Evolutionary conservation across 208 protist species (phyloP), one percentile per base, ranked within the genome.

Genomic region (Blechomonas ayalai): DNA sequence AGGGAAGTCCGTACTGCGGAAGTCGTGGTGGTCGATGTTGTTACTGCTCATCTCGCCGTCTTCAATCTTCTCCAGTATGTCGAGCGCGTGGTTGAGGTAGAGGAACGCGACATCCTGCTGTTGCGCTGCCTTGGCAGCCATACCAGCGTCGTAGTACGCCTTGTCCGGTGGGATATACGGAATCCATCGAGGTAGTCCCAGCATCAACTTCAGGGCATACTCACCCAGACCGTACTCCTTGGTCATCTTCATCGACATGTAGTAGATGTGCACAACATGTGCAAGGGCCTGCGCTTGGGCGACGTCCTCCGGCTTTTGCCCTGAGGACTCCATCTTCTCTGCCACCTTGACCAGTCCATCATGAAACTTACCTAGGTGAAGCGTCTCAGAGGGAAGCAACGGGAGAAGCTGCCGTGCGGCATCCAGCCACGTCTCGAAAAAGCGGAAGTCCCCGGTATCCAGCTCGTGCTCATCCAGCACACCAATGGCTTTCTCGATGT

Each of bases 121-220:
- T 15, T 61, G 19, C 2, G 41, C 59, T 4, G 57, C 60, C 62
- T 85, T 93, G 23, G 83, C 82, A 1, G 85, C 90, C 62, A 89
- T 88, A 39, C 95, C 95, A 9, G 95, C 95, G 56, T 98, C 92
- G 73, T 96, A 99, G 67, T 97, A 98, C 0, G 90, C 91, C 71
- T 95, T 92, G 55, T 98, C 97, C 6, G 93, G 80, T 0, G 95
- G 70, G 27, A 98, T 62, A 34, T 74, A 58, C 5, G 85, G 78
- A 38, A 90, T 77, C 75, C 95, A 97, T 15, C 95, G 81, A 8
- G 95, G 82, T 31, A 98, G 72, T 6, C 84, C 71, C 8, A 97
- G 50, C 65, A 90, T 86, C 22, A 94, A 66, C 66, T 91, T 85
- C 40, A 90, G 40, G 4, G 84, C 75, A 38, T 83, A 77, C 13